These are phyloP conservation scores for Trametes sanguinea DNA, from an alignment of 768 basidiomycete genomes.

Conservation along the genomic window DNA sequence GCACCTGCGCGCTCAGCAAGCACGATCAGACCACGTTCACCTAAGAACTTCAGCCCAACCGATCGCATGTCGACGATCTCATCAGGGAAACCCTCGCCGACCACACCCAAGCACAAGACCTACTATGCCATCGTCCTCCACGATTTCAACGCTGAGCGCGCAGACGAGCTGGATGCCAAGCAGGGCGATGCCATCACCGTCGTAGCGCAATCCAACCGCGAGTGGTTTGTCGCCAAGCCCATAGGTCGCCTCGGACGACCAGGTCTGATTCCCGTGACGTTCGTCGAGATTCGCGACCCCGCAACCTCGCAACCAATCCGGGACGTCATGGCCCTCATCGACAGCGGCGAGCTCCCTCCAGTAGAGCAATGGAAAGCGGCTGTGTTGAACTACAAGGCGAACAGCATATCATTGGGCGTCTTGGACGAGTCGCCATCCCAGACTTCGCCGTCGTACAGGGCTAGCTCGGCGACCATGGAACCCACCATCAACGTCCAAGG, in stretches of 20 bases:
- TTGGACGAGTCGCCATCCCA: constrained; percentile 63
- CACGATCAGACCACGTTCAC: constrained; percentile 19
- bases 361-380: constrained; percentile 99
- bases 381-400: constrained; percentile 94
- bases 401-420: constrained; percentile 91
- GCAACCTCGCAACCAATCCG: constrained; percentile 76
- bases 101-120: constrained; percentile 51
- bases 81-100: constrained; percentile 22
- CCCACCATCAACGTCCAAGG: constrained; percentile 18
- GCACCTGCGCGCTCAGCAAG: constrained; percentile 5
- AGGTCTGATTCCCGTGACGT: constrained; percentile 94
- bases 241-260: constrained; percentile 94
- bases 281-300: constrained; percentile 96
- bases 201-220: constrained; percentile 98
- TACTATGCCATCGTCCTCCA: constrained; percentile 96
- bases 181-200: constrained; percentile 93
- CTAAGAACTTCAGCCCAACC: constrained; percentile 15
- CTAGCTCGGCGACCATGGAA: constrained; percentile 19
- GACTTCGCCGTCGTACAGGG: constrained; percentile 42
- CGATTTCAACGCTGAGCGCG: constrained; percentile 92
- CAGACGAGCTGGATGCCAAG: constrained; percentile 95
- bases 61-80: constrained; percentile 18
- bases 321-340: constrained; percentile 78
- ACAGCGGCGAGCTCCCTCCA: constrained; percentile 84
- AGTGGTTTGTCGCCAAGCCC: constrained; percentile 99